Percentiles rank a stretch among this genome's conserved stretches.
These are phyloP conservation scores for Ogataea saltuana DNA, from an alignment of 805 yeast species.

Conservation along the genomic window DNA sequence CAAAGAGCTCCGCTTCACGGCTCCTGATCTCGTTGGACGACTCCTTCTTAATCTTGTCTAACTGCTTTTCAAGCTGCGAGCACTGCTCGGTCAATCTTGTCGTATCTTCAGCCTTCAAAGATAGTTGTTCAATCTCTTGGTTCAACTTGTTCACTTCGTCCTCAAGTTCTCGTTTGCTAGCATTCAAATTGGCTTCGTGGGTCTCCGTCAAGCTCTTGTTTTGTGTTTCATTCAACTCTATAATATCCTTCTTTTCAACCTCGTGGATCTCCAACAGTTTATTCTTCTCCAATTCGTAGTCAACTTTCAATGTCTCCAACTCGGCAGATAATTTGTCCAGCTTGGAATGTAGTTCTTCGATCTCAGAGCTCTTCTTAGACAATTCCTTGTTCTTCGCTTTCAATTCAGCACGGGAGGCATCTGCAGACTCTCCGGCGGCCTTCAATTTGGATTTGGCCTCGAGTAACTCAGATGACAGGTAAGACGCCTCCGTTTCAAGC, in stretches of 20 bases:
- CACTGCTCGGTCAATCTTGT: background rate
- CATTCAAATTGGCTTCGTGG: no score
- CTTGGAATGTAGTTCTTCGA: no score
- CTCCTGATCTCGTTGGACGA: background rate
- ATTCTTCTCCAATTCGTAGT: slow-evolving; percentile 6
- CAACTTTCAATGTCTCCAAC: background rate
- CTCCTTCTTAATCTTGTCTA: background rate
- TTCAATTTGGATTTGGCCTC: slow-evolving; percentile 25
- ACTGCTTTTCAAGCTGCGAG: slow-evolving; percentile 7
- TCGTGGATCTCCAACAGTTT: slow-evolving; percentile 4
- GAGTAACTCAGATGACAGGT: slow-evolving; percentile 15
- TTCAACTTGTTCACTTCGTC: slow-evolving; percentile 15
- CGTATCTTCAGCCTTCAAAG: background rate
- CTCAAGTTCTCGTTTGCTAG: no score
- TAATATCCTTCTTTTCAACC: slow-evolving; percentile 38
- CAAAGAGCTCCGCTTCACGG: background rate
- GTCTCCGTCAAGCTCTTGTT: no score
- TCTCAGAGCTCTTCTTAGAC: background rate
- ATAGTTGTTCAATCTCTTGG: slow-evolving; percentile 10
- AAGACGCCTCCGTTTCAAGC: background rate
- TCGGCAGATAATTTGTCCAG: background rate
- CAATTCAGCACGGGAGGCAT: background rate
- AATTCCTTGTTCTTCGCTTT: background rate
- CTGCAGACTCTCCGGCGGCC: background rate
- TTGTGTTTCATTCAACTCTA: slow-evolving; percentile 39